Base-by-base conservation (phyloP, 805 yeast genomes). In the Clavispora phyllophila region DNA sequence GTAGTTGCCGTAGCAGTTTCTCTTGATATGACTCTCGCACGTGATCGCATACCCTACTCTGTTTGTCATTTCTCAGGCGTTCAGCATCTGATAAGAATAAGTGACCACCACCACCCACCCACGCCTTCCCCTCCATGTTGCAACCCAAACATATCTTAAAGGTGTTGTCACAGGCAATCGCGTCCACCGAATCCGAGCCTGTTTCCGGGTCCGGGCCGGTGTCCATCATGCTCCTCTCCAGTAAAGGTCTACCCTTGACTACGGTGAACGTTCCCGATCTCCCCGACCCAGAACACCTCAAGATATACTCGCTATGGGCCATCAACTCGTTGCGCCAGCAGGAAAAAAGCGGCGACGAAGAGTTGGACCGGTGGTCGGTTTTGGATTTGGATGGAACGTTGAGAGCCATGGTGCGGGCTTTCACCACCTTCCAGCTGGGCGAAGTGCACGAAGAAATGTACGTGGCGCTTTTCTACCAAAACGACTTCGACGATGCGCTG, bases 81-180 rank as follows among this genome's bases (percentile, higher is more conserved):
- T 12, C 3, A 13, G 2, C 17, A n/a, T 6, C 31, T n/a, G 31
- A n/a, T 27, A 27, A n/a, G 33, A 15, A 19, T 12, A 15, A 3
- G 13, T n/a, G 17, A n/a, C 15, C 15, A 14, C 15, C 8, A 9
- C 22, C 33, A 17, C 33, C n/a, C n/a, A n/a, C n/a, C n/a, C n/a
- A 27, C 29, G 5, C 15, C 15, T 14, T 27, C 6, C 29, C 5
- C 12, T n/a, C 23, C 17, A 70, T 70, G 75, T 60, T 70, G 31
- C 72, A 69, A 46, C 68, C 58, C 51, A 65, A 60, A 40, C 65
- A 65, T 41, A 66, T 70, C 33, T 52, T 70, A 27, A 52, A 58
- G 36, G 56, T 69, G 18, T 50, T 70, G 41, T 49, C 62, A 18
- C 70, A 67, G 46, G 70, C 58, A 6, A 53, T 66, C 27, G 23